Conservation (phyloP, 306 rosid species). For the Vachellia collinsii region DNA sequence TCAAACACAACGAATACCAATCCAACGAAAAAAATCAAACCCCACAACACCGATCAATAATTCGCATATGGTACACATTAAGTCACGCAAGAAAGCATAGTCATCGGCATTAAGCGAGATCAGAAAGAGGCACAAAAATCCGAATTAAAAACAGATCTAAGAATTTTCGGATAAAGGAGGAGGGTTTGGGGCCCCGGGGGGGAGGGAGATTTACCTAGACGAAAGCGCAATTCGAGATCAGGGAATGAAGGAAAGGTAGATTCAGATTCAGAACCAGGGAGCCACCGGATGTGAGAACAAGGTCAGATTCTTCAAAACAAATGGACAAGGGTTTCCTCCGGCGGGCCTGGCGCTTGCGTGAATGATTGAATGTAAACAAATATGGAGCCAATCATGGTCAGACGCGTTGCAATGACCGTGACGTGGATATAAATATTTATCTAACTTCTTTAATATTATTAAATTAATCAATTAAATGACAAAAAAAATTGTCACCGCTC, state of each 20-base stretch:
- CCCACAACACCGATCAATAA: not conserved
- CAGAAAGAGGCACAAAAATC: not conserved
- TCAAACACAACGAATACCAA: conserved; percentile 6
- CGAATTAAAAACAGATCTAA: conserved; percentile 19
- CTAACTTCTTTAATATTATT: too few relatives aligned
- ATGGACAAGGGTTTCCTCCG: not conserved
- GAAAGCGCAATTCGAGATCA: conserved; percentile 16
- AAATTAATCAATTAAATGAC: too few relatives aligned
- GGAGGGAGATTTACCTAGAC: conserved; percentile 15
- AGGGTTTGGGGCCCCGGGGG: not conserved
- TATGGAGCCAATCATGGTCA: not conserved
- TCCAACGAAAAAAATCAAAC: conserved; percentile 29
- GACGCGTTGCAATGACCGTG: not conserved
- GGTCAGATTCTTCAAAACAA: not conserved
- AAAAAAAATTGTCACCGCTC: too few relatives aligned
- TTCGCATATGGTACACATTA: not conserved
- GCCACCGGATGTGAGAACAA: not conserved
- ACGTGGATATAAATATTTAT: not conserved
- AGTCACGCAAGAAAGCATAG: not conserved
- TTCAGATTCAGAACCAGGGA: not conserved
- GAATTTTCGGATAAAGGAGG: not conserved
- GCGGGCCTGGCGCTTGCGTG: not conserved
- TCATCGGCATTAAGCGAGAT: not conserved
- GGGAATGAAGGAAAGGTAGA: not conserved
- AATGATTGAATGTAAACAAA: not conserved